Percentiles rank a stretch among this genome's conserved stretches.
These are phyloP conservation scores for Allomyces macrogynus DNA, from an alignment of 192 early-diverging fungal genomes.

Conservation along the genomic window DNA sequence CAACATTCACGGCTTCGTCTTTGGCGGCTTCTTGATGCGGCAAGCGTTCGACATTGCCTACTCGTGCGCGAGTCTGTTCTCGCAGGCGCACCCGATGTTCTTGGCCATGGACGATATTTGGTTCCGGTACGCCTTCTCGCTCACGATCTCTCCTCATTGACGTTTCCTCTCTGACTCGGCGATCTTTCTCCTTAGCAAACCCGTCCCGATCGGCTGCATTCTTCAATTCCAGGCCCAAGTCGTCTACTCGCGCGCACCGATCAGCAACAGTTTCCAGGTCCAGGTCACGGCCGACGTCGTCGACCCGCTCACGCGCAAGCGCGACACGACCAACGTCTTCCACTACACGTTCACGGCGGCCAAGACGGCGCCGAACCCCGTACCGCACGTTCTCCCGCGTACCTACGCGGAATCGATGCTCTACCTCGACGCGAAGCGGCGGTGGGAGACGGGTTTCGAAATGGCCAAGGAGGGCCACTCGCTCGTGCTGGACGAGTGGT, in stretches of 20 bases:
- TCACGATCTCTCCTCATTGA: too few relatives aligned
- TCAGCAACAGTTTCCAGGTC: slow-evolving; percentile 39
- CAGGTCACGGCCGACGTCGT: slow-evolving; percentile 57
- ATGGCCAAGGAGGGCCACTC: not conserved
- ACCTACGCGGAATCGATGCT: slow-evolving; percentile 68
- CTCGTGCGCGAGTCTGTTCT: slow-evolving; percentile 48
- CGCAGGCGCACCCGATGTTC: slow-evolving; percentile 30
- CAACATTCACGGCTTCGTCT: slow-evolving; percentile 59
- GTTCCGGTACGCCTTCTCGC: slow-evolving; percentile 15
- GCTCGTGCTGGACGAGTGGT: not conserved
- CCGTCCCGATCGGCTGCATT: slow-evolving; percentile 61
- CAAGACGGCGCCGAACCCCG: slow-evolving; percentile 13
- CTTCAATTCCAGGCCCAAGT: slow-evolving; percentile 53
- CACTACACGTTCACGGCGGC: slow-evolving; percentile 52
- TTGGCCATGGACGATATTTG: slow-evolving; percentile 51
- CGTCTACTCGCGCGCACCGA: slow-evolving; percentile 43
- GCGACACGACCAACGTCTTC: slow-evolving; percentile 67
- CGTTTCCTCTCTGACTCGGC: too few relatives aligned
- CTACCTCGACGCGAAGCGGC: slow-evolving; percentile 53
- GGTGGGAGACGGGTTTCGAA: slow-evolving; percentile 13
- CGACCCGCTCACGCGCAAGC: slow-evolving; percentile 31
- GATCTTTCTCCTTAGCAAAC: slow-evolving; percentile 21
- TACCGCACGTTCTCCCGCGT: slow-evolving; percentile 42
- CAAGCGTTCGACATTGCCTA: slow-evolving; percentile 68
- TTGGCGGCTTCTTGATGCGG: slow-evolving; percentile 64